Evolutionary conservation across 2,329 filamentous ascomycete species (phyloP).

Genomic region (Trichoderma semiorbis): DNA sequence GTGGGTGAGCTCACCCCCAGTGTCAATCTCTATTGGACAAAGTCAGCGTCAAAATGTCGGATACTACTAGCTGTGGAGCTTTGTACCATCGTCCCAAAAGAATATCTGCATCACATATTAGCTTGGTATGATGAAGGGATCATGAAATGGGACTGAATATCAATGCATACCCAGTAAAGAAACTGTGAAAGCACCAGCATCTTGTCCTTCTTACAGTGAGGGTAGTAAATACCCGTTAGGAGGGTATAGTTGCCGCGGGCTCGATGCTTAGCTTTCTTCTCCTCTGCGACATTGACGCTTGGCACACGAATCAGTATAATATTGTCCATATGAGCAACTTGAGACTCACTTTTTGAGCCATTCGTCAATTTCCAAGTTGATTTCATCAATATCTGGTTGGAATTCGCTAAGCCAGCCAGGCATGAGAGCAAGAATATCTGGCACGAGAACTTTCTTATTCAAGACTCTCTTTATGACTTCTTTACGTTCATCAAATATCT

Average conservation of each 20-base stretch:
- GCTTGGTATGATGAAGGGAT: not conserved
- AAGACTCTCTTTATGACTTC: not conserved
- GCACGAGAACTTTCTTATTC: not conserved
- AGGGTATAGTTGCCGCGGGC: conserved; percentile 8
- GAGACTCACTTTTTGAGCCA: conserved; percentile 1
- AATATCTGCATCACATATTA: not conserved
- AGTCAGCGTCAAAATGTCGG: not conserved
- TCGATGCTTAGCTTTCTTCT: conserved; percentile 10
- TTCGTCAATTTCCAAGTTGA: conserved; percentile 2
- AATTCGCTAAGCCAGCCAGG: not conserved
- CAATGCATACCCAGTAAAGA: conserved; percentile 7
- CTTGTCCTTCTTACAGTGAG: conserved; percentile 4
- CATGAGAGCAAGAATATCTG: not conserved
- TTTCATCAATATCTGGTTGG: conserved; percentile 4
- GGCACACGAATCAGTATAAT: not conserved
- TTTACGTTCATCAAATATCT: not conserved
- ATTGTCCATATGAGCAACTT: not conserved
- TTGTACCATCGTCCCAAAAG: not conserved
- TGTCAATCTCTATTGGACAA: conserved; percentile 8
- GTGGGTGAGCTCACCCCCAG: conserved; percentile 5
- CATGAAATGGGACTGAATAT: not conserved
- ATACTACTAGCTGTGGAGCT: not conserved
- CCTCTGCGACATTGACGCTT: conserved; percentile 1
- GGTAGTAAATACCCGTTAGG: conserved; percentile 1
- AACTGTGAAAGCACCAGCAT: conserved; percentile 9